Evolutionary conservation across 2,329 filamentous ascomycete genomes (phyloP).

Genomic region (Calonectria hawksworthii): DNA sequence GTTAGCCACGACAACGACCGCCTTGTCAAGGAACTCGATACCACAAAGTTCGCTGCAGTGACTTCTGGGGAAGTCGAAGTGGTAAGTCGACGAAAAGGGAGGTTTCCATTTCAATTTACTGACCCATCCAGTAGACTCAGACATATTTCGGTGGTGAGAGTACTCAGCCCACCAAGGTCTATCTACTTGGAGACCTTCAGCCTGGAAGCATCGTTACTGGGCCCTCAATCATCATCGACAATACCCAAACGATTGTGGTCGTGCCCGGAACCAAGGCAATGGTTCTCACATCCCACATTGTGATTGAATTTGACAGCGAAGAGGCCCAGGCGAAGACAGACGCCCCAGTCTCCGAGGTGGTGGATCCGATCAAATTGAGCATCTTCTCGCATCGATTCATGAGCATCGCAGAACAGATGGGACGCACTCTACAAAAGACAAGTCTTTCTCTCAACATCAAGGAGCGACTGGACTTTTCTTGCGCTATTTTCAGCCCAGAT

Average conservation of each 20-base stretch:
- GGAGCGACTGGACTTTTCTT: slow-evolving; percentile 84
- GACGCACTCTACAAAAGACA: slow-evolving; percentile 80
- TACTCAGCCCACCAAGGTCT: slow-evolving; percentile 13
- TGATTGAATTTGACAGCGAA: slow-evolving; percentile 21
- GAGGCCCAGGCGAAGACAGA: not conserved
- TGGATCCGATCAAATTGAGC: slow-evolving; percentile 79
- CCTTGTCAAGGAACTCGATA: slow-evolving; percentile 22
- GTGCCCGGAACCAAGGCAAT: slow-evolving; percentile 43
- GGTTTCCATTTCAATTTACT: not conserved
- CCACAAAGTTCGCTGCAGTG: slow-evolving; percentile 24
- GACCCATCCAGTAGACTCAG: slow-evolving; percentile 41
- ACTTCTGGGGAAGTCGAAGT: not conserved
- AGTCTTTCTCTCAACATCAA: slow-evolving; percentile 83
- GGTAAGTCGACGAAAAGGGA: not conserved
- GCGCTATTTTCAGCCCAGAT: slow-evolving; percentile 79
- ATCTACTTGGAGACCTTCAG: slow-evolving; percentile 10
- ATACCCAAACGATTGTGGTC: slow-evolving; percentile 49
- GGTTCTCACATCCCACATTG: slow-evolving; percentile 48
- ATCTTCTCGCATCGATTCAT: slow-evolving; percentile 85
- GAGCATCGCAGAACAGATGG: slow-evolving; percentile 87
- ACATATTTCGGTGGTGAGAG: slow-evolving; percentile 19
- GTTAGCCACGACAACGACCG: slow-evolving; percentile 27
- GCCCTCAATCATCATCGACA: slow-evolving; percentile 50
- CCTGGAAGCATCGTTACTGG: slow-evolving; percentile 35
- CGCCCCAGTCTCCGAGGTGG: slow-evolving; percentile 43